Percentiles rank a stretch among this genome's conserved stretches.
These are phyloP conservation scores for Periconia sp. DNA, from an alignment of 2,329 filamentous ascomycete genomes.

Conservation along the genomic window DNA sequence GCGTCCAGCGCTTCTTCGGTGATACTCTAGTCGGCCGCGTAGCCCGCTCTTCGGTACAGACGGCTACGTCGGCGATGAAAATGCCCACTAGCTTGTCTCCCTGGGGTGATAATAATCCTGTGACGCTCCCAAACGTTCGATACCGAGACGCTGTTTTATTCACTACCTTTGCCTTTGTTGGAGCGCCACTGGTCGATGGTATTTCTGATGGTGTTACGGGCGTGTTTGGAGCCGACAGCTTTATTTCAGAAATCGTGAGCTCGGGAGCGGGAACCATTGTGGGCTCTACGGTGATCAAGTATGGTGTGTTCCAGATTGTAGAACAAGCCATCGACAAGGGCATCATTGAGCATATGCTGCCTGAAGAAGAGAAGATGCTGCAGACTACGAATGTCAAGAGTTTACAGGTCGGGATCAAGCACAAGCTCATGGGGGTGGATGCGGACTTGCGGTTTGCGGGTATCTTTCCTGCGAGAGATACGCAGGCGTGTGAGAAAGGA, in stretches of 20 bases:
- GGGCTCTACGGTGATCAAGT: slow-evolving; percentile 36
- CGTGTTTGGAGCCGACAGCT: slow-evolving; percentile 42
- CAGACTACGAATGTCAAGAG: slow-evolving; percentile 44
- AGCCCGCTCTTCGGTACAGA: slow-evolving; percentile 41
- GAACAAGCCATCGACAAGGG: slow-evolving; percentile 50
- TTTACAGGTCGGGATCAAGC: slow-evolving; percentile 45
- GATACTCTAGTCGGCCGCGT: slow-evolving; percentile 46
- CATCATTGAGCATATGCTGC: slow-evolving; percentile 45
- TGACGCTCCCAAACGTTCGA: slow-evolving; percentile 47
- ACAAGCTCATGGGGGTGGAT: slow-evolving; percentile 50
- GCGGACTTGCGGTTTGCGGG: slow-evolving; percentile 42
- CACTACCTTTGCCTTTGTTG: slow-evolving; percentile 45
- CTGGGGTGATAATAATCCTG: slow-evolving; percentile 49
- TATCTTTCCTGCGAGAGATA: slow-evolving; percentile 28
- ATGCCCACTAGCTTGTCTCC: slow-evolving; percentile 42
- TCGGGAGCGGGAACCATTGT: slow-evolving; percentile 37
- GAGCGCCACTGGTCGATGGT: slow-evolving; percentile 41
- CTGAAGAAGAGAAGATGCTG: slow-evolving; percentile 48
- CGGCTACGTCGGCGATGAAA: slow-evolving; percentile 39
- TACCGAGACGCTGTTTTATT: slow-evolving; percentile 47
- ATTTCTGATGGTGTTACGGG: slow-evolving; percentile 32
- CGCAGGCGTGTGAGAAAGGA: slow-evolving; percentile 40
- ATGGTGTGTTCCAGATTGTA: slow-evolving; percentile 46
- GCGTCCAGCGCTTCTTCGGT: slow-evolving; percentile 43
- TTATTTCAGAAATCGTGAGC: slow-evolving; percentile 41